These are phyloP conservation scores for Meira miltonrushii DNA, from an alignment of 1,284 basidiomycete genomes.

Conservation along the genomic window DNA sequence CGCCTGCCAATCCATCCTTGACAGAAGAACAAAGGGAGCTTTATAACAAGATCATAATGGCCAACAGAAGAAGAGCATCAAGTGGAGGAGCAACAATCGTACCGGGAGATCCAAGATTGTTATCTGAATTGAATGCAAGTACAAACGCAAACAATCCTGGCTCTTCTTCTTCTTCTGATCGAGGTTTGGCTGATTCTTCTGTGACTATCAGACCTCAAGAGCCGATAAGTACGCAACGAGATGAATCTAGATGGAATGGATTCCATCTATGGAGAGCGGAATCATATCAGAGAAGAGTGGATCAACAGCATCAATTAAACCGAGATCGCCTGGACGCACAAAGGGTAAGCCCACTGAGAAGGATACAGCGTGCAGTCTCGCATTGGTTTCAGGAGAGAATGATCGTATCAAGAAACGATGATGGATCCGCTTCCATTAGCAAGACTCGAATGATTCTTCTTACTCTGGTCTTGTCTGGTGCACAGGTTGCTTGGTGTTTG, in stretches of 20 bases:
- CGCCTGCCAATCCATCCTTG: no score
- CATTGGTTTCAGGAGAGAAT: neutral
- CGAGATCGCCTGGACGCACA: conserved; percentile 13
- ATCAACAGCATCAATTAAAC: conserved; percentile 11
- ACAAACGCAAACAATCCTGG: no score
- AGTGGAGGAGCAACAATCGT: no score
- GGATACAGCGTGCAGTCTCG: neutral
- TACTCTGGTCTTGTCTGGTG: conserved; percentile 5
- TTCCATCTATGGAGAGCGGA: conserved; percentile 40
- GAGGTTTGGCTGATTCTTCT: neutral
- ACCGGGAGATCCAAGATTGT: no score
- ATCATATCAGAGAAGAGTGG: conserved; percentile 21
- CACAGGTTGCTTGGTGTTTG: conserved; percentile 72
- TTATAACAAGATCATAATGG: no score
- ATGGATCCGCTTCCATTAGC: neutral
- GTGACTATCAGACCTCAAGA: neutral
- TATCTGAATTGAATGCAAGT: no score
- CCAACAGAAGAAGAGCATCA: no score
- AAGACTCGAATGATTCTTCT: neutral
- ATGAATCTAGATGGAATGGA: conserved; percentile 26
- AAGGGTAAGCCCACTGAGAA: neutral
- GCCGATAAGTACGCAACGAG: neutral
- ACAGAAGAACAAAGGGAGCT: no score
- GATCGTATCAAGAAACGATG: neutral
- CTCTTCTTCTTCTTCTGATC: no score